phyloP scores from a whole-genome alignment of 75 land plant species.

The Selaginella tamariscina region DNA sequence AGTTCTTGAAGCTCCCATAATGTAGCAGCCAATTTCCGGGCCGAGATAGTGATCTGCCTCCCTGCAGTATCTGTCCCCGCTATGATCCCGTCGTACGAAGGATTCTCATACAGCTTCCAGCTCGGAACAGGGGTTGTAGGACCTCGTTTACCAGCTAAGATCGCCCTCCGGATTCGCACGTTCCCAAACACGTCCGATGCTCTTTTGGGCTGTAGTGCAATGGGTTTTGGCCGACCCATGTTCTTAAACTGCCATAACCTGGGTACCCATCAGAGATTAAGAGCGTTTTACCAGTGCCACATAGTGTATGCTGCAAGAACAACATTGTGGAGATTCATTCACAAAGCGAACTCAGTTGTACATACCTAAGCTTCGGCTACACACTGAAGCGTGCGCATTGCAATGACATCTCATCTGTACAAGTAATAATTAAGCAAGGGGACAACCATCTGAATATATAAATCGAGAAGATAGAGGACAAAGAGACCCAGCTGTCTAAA shows the following conservation, averaged over 20 bases:
- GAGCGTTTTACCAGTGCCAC: too few species aligned
- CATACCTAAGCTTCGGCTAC: background rate
- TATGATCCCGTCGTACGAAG: slow-evolving; percentile 25
- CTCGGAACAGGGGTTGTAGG: slow-evolving; percentile 31
- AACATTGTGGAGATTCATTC: too few species aligned
- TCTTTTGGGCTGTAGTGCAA: background rate
- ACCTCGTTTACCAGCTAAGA: slow-evolving; percentile 13
- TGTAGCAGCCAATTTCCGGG: slow-evolving; percentile 67
- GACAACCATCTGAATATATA: background rate
- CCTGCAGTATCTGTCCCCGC: background rate
- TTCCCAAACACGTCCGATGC: background rate
- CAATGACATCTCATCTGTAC: too few species aligned
- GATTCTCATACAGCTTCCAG: slow-evolving; percentile 35
- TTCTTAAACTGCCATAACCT: background rate
- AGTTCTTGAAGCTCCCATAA: slow-evolving; percentile 43
- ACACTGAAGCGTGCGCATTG: too few species aligned
- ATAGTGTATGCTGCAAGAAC: too few species aligned
- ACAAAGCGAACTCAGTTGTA: too few species aligned
- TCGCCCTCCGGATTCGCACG: background rate
- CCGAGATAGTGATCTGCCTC: slow-evolving; percentile 30
- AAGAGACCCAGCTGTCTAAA: background rate
- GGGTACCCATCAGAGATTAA: background rate
- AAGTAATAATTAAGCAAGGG: too few species aligned
- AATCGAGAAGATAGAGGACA: background rate
- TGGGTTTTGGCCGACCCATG: background rate